Evolutionary conservation across 139 green algal genomes (phyloP), one percentile per base, ranked within the genome.

Genomic region (Chlorella sorokiniana): DNA sequence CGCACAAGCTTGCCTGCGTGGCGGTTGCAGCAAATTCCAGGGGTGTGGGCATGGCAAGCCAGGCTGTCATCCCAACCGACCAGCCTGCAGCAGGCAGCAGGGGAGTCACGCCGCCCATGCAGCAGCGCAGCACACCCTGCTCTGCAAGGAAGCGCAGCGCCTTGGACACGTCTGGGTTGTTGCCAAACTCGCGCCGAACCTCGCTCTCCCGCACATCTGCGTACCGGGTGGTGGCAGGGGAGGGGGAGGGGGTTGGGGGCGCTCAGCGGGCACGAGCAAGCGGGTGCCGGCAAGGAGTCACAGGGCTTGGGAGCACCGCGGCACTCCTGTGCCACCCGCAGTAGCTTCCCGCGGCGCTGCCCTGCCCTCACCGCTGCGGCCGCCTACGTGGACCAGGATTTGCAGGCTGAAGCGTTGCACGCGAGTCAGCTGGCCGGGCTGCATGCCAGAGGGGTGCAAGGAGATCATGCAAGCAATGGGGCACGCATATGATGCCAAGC

Each of bases 101-200:
- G n/a, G 64, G 10, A 31, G 35, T 51, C 29, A n/a, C 62, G 27
- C 16, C 31, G 2, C 3, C 11, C 31, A 69, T 25, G 31, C 62
- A 7, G 37, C 40, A 38, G 69, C 8, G 11, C 3, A 7, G 48
- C 78, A 35, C 48, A 83, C 79, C 79, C n/a, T 71, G 33, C 69
- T 84, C 79, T 4, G 42, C 23, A 38, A 84, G 79, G 40, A 40
- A 4, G 5, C 79, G 68, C 69, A 84, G 69, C 52, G 79, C 79
- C 54, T 79, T 84, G 68, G 79, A 84, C 14, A 84, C 69, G 69
- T 84, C 79, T 10, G 79, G 79, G 68, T 78, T 79, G 79, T 84
- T 79, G 52, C 79, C 79, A 41, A 72, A 79, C 18, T n/a, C 38
- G n/a, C 31, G n/a, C 25, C 79, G 79, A 29, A 84, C 33, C 69